A percentile compares a stretch with the other conserved stretches of the same genome.
phyloP scores from a whole-genome alignment of 2,329 filamentous ascomycete genomes.

The Penicillium sp. region DNA sequence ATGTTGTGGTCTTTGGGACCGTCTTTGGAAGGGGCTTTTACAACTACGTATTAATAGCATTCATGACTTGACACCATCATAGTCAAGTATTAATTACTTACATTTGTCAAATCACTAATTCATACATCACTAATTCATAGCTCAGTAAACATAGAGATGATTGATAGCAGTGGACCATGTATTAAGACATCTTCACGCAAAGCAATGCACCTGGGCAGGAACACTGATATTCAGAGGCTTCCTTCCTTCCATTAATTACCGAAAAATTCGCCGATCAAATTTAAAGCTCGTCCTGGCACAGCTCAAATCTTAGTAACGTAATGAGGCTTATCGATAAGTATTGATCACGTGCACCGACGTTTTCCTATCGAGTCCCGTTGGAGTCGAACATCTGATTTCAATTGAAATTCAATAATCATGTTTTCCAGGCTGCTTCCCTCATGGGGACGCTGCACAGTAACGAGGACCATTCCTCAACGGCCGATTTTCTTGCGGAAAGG shows the following conservation, averaged over 20 bases:
- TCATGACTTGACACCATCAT: background rate
- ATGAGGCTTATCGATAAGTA: conserved; percentile 20
- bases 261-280: background rate
- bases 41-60: background rate
- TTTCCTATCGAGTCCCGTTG: conserved; percentile 2
- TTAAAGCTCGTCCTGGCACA: background rate
- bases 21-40: background rate
- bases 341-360: conserved; percentile 17
- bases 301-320: background rate
- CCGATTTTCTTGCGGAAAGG: conserved; percentile 15
- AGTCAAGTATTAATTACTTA: background rate
- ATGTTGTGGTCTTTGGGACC: background rate
- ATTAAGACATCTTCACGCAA: background rate
- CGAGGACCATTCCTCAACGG: conserved; percentile 10
- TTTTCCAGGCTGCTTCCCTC: conserved; percentile 27
- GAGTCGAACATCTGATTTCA: conserved; percentile 17
- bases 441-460: conserved; percentile 23
- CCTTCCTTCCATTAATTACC: background rate
- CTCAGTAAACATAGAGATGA: background rate
- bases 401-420: conserved; percentile 24
- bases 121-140: too few relatives aligned
- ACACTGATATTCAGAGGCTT: too few relatives aligned
- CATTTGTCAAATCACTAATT: background rate
- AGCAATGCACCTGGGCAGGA: too few relatives aligned
- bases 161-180: background rate